phyloP scores from a whole-genome alignment of 495 filamentous ascomycete species.

The Aspergillus biplanus region DNA sequence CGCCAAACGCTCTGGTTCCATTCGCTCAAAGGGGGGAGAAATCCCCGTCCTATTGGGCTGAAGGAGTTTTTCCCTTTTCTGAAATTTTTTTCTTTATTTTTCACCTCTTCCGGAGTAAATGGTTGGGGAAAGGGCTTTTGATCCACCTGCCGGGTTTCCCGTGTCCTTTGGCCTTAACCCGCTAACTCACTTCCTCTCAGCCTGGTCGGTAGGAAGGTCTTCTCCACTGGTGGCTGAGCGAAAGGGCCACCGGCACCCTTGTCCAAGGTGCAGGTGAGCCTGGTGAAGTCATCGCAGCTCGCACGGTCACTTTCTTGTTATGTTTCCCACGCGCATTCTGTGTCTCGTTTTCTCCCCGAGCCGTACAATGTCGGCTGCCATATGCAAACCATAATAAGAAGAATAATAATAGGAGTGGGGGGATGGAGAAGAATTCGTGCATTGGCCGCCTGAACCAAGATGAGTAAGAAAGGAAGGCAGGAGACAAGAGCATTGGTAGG shows the following conservation, averaged over 20 bases:
- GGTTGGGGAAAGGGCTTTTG: too few relatives aligned
- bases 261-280: constrained; percentile 19
- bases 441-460: background rate
- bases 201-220: background rate
- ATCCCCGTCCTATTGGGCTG: background rate
- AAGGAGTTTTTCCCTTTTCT: too few relatives aligned
- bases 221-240: constrained; percentile 5
- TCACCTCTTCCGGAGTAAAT: too few relatives aligned
- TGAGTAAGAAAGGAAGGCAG: background rate
- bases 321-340: background rate
- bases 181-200: background rate
- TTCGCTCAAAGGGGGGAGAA: background rate
- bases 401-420: background rate
- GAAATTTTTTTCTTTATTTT: too few relatives aligned
- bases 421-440: background rate
- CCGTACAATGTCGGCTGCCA: background rate
- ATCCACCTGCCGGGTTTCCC: constrained; percentile 12
- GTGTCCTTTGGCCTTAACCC: background rate
- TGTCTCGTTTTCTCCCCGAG: background rate
- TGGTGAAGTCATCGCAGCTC: constrained; percentile 18
- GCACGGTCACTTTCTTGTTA: constrained; percentile 13
- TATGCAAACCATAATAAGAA: background rate
- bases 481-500: background rate
- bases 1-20: background rate
- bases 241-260: constrained; percentile 2